Evolutionary conservation across 208 protist species (phyloP), one percentile per base, ranked within the genome.

Genomic region (Crithidia acanthocephali): DNA sequence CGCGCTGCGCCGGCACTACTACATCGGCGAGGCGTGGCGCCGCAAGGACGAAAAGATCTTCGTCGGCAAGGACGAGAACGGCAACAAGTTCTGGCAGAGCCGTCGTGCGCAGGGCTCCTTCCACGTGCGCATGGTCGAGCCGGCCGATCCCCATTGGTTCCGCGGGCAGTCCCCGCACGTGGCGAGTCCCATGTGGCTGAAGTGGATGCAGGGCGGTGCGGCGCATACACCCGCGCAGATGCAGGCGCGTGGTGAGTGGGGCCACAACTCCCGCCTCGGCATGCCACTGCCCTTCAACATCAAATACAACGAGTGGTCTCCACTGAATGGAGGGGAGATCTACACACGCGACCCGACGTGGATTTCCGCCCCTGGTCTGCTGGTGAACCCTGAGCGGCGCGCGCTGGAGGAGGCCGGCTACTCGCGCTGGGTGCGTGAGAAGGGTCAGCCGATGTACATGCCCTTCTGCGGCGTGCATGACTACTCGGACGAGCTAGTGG

Each of bases 21-120:
- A 97, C 83, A 88, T 95, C 74, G 90, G 89, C 23, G 92, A 97
- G 74, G 28, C 82, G 2, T 97, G 92, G 90, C 85, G 92, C 23
- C 77, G 88, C 40, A 93, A 94, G 81, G 92, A 95, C 72, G 92
- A 97, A 76, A 93, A 94, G 78, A 97, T 97, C 75, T 97, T 97
- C 74, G 86, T 92, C 37, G 92, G 92, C 33, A 97, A 94, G 73
- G 92, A 97, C 59, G 92, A 97, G 60, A 93, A 93, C 76, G 92
- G 92, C 61, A 97, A 95, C 78, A 97, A 97, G 79, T 97, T 87
- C 68, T 97, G 92, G 92, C 51, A 89, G 53, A 67, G 79, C 0
- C 85, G 88, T 35, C 90, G 90, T 28, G 61, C 80, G 13, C 68
- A 81, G 30, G 92, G 89, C 25, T 50, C 68, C 22, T 82, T 84